Conservation (phyloP, 164 flowering plant genomes). For the Nymphaea colorata region DNA sequence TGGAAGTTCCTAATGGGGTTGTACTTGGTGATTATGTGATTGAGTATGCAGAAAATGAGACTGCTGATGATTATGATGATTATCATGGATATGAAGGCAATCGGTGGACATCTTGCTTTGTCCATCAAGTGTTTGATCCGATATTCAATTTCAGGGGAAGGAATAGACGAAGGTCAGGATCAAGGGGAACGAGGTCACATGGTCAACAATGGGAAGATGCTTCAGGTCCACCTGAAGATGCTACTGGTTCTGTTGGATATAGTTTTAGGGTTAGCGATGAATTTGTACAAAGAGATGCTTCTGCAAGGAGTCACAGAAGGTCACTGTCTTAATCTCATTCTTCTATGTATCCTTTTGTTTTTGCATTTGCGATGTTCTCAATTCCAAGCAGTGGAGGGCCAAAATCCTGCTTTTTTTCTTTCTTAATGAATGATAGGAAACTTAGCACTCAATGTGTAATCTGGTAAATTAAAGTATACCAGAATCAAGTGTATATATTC, state of each 20-base stretch:
- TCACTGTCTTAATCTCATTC: constrained; percentile 6
- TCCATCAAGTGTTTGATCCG: constrained; percentile 74
- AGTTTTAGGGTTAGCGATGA: constrained; percentile 70
- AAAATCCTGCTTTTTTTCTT: neutral
- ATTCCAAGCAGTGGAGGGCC: neutral
- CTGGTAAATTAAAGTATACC: too few relatives aligned
- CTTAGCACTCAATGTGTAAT: neutral
- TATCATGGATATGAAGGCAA: constrained; percentile 75
- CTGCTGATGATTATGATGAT: constrained; percentile 78
- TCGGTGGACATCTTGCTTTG: constrained; percentile 94
- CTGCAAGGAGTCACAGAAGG: constrained; percentile 58
- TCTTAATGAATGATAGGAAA: neutral
- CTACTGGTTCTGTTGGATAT: constrained; percentile 51
- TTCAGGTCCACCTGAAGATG: constrained; percentile 71
- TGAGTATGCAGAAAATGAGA: constrained; percentile 80
- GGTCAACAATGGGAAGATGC: constrained; percentile 54
- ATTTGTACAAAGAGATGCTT: constrained; percentile 24
- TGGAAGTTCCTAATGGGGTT: constrained; percentile 88
- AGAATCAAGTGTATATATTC: neutral
- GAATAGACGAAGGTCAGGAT: constrained; percentile 73
- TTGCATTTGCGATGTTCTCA: neutral
- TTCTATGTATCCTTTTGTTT: neutral
- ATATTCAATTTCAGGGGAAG: constrained; percentile 53
- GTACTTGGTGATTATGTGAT: constrained; percentile 95
- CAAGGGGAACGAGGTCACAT: constrained; percentile 21